phyloP scores from a whole-genome alignment of 2,329 filamentous ascomycete genomes.

The Aspergillus clavatus region DNA sequence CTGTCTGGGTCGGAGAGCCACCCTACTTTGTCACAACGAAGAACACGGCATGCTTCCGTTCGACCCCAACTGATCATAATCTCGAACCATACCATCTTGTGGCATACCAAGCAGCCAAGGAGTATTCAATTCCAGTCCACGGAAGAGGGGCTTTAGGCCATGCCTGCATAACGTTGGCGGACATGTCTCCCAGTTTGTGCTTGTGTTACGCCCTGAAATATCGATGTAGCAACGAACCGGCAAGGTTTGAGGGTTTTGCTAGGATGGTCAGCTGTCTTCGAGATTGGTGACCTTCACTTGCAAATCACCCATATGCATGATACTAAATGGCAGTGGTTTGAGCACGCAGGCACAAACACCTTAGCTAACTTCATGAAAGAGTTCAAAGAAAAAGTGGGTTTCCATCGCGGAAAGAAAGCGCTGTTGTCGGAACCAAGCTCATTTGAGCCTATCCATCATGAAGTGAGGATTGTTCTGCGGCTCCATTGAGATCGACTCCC shows the following conservation, averaged over 20 bases:
- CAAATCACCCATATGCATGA: background rate
- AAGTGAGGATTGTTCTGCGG: background rate
- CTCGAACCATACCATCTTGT: background rate
- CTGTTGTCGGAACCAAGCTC: background rate
- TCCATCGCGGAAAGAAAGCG: background rate
- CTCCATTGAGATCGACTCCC: background rate
- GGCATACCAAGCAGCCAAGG: background rate
- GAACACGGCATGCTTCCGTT: background rate
- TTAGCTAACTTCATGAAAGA: background rate
- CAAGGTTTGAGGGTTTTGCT: constrained; percentile 3
- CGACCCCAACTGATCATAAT: background rate
- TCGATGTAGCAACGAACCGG: constrained; percentile 8
- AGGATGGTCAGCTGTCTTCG: background rate
- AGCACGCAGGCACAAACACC: background rate
- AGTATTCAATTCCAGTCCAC: background rate
- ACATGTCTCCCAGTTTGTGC: constrained; percentile 6
- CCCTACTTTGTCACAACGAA: background rate
- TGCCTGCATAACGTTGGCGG: background rate
- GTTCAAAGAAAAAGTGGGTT: no score
- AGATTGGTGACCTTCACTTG: background rate
- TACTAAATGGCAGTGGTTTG: background rate
- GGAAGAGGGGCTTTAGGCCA: background rate
- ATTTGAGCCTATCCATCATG: no score
- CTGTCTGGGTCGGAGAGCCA: background rate
- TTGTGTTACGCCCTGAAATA: constrained; percentile 14